Evolutionary conservation across 495 filamentous ascomycete species (phyloP).

Genomic region (Cercophora sp.): DNA sequence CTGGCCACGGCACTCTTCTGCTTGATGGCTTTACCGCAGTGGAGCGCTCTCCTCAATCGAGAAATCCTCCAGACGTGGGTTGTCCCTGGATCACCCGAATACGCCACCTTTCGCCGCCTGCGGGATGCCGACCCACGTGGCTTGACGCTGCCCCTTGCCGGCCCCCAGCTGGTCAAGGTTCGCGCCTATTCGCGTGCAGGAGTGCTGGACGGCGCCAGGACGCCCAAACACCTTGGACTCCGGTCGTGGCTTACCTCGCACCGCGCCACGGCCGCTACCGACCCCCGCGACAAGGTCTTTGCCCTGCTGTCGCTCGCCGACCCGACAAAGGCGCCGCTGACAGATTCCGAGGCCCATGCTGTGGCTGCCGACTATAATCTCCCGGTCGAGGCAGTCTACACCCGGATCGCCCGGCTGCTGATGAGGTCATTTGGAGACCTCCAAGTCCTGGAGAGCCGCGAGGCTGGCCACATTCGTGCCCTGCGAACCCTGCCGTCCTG

Average conservation of each 20-base stretch:
- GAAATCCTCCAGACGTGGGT: background rate
- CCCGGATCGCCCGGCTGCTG: background rate
- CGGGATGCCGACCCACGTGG: background rate
- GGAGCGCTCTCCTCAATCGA: background rate
- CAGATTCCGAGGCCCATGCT: background rate
- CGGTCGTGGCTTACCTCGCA: background rate
- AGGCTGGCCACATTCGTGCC: background rate
- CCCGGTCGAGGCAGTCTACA: conserved; percentile 1
- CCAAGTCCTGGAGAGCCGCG: background rate
- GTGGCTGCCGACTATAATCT: background rate
- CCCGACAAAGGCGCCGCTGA: background rate
- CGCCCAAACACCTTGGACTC: background rate
- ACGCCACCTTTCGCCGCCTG: background rate
- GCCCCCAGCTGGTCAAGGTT: background rate
- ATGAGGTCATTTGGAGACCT: background rate
- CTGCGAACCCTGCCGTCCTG: background rate
- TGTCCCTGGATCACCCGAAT: background rate
- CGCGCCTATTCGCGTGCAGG: background rate
- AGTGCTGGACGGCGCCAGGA: background rate
- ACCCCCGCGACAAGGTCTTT: conserved; percentile 7
- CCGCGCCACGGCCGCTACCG: background rate
- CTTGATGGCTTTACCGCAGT: background rate
- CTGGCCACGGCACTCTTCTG: background rate
- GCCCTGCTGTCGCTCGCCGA: background rate
- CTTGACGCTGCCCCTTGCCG: background rate